Percentiles rank a stretch among this genome's conserved stretches.
phyloP scores from a whole-genome alignment of 352 stramenopile species.

The Globisporangium lucens region DNA sequence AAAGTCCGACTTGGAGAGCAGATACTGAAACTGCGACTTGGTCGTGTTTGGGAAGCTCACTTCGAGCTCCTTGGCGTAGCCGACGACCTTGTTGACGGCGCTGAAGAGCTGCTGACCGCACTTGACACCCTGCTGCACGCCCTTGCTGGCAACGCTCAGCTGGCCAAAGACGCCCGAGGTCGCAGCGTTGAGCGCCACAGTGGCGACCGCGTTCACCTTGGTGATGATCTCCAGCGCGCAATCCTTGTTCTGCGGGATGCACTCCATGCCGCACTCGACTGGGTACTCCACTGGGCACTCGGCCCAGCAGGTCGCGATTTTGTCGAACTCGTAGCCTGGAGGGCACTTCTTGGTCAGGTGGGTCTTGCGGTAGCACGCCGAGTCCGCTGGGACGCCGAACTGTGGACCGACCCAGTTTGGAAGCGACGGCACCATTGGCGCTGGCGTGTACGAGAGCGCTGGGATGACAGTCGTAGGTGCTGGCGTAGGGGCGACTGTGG shows the following conservation, averaged over 20 bases:
- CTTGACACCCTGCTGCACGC: conserved; percentile 39
- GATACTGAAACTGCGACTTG: conserved; percentile 42
- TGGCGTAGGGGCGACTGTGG: not conserved
- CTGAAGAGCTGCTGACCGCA: conserved; percentile 53
- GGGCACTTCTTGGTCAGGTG: conserved; percentile 21
- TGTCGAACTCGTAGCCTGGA: conserved; percentile 32
- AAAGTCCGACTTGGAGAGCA: conserved; percentile 58
- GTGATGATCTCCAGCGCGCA: conserved; percentile 46
- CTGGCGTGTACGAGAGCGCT: not conserved
- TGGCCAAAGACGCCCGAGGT: conserved; percentile 53
- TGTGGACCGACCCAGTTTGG: conserved; percentile 24
- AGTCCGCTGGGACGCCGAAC: conserved; percentile 15
- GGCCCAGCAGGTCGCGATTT: conserved; percentile 53
- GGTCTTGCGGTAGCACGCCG: conserved; percentile 26
- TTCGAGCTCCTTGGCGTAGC: conserved; percentile 39
- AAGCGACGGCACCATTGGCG: conserved; percentile 7
- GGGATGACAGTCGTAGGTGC: not conserved
- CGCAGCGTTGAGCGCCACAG: conserved; percentile 47
- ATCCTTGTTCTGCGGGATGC: conserved; percentile 64
- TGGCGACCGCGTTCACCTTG: conserved; percentile 48
- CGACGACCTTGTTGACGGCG: conserved; percentile 38
- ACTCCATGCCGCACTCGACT: conserved; percentile 66
- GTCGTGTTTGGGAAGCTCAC: conserved; percentile 36
- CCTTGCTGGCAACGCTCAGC: conserved; percentile 34
- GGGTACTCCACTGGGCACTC: conserved; percentile 74